Evolutionary conservation across 495 filamentous ascomycete genomes (phyloP).

Genomic region (Aspergillus ostianus): DNA sequence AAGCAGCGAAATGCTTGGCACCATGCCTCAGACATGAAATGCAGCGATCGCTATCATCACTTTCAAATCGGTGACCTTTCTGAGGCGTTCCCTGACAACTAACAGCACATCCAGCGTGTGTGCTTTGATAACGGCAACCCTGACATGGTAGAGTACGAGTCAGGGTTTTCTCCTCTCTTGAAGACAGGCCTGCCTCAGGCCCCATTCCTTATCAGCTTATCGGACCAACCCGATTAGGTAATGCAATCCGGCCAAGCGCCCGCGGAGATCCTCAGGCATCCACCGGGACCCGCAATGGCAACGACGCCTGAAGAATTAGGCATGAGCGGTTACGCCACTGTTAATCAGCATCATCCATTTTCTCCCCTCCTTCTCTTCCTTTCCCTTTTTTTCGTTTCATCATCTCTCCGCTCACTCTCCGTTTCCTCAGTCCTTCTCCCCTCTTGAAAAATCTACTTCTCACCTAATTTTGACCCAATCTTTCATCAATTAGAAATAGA

Average conservation of each 20-base stretch:
- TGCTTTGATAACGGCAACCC: no score
- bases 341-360: not conserved
- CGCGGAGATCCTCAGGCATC: not conserved
- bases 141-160: no score
- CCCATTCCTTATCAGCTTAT: not conserved
- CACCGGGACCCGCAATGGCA: no score
- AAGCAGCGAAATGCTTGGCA: no score
- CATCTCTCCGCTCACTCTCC: not conserved
- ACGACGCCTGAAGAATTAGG: not conserved
- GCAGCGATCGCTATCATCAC: no score
- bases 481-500: not conserved
- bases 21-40: no score
- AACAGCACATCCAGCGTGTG: no score
- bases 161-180: not conserved
- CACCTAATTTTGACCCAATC: not conserved
- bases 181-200: not conserved
- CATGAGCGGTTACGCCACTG: not conserved
- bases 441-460: not conserved
- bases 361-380: not conserved
- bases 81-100: no score
- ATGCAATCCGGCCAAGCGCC: not conserved
- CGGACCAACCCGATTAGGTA: not conserved
- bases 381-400: not conserved
- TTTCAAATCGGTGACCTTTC: no score
- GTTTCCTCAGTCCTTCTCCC: not conserved